Evolutionary conservation across 257 asterid genomes (phyloP).

Genomic region (Nicotiana sylvestris): DNA sequence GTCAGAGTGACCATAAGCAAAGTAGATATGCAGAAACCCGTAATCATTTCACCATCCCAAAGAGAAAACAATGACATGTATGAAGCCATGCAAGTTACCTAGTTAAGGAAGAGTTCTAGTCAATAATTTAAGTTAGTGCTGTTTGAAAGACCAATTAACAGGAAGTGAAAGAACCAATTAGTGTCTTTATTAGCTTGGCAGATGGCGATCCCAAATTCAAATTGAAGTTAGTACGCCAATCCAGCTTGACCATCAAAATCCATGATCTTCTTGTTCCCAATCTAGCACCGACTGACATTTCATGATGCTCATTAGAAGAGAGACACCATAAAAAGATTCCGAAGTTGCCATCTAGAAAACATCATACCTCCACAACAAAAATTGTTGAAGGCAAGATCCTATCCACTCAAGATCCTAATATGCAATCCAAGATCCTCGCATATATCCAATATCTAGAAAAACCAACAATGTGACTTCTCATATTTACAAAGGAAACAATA

Average conservation of each 20-base stretch:
- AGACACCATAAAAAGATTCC: slow-evolving; percentile 61
- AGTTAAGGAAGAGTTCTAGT: slow-evolving; percentile 29
- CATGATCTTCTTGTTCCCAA: slow-evolving; percentile 75
- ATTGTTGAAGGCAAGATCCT: slow-evolving; percentile 51
- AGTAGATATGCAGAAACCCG: slow-evolving; percentile 18
- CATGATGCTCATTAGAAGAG: slow-evolving; percentile 71
- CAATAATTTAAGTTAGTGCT: slow-evolving; percentile 17
- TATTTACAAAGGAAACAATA: slow-evolving; percentile 26
- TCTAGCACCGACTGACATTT: slow-evolving; percentile 90
- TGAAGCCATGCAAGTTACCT: slow-evolving; percentile 39
- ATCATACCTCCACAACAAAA: slow-evolving; percentile 80
- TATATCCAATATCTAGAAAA: slow-evolving; percentile 72
- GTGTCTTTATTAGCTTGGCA: slow-evolving; percentile 19
- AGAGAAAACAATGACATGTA: slow-evolving; percentile 13
- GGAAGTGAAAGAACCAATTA: slow-evolving; percentile 34
- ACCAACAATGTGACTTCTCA: slow-evolving; percentile 40
- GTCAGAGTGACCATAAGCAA: slow-evolving; percentile 49
- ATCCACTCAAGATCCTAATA: slow-evolving; percentile 53
- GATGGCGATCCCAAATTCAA: slow-evolving; percentile 49
- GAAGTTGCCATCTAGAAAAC: slow-evolving; percentile 64
- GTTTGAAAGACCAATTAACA: slow-evolving; percentile 28
- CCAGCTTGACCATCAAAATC: slow-evolving; percentile 78
- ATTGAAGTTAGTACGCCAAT: slow-evolving; percentile 43
- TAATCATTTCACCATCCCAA: slow-evolving; percentile 31
- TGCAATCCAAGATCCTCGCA: slow-evolving; percentile 73